These are phyloP conservation scores for Samsoniella hepiali DNA, from an alignment of 2,329 filamentous ascomycete genomes.

Conservation along the genomic window DNA sequence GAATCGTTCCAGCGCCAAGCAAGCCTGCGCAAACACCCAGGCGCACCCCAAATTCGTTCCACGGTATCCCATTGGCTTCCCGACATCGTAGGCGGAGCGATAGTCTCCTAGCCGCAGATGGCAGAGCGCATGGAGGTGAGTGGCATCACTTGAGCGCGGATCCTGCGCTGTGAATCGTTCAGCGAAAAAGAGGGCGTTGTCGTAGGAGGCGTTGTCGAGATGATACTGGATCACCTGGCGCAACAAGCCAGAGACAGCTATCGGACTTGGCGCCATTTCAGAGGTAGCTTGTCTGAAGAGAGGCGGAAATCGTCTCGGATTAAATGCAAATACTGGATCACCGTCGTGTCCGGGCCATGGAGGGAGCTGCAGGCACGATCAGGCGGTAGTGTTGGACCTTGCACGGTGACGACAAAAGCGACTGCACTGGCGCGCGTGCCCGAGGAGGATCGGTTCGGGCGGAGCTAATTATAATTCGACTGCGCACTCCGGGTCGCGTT, in stretches of 20 bases:
- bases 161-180: constrained; percentile 84
- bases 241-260: constrained; percentile 50
- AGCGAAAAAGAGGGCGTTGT: constrained; percentile 92
- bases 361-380: background rate
- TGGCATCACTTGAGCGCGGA: constrained; percentile 72
- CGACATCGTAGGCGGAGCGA: constrained; percentile 81
- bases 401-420: background rate
- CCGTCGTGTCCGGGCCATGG: constrained; percentile 14
- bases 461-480: constrained; percentile 3
- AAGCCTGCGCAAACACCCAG: constrained; percentile 89
- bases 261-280: constrained; percentile 52
- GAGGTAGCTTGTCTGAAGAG: constrained; percentile 1
- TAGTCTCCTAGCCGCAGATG: constrained; percentile 79
- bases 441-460: background rate
- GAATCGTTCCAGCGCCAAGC: constrained; percentile 72
- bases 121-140: constrained; percentile 80
- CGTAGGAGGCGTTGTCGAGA: constrained; percentile 83
- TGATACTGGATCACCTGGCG: constrained; percentile 63
- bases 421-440: constrained; percentile 1
- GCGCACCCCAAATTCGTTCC: constrained; percentile 80
- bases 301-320: constrained; percentile 1
- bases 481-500: background rate
- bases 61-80: constrained; percentile 66
- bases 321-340: constrained; percentile 1
- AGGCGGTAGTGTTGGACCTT: background rate